phyloP scores from a whole-genome alignment of 495 filamentous ascomycete species.

The Penicillium coprophilum region DNA sequence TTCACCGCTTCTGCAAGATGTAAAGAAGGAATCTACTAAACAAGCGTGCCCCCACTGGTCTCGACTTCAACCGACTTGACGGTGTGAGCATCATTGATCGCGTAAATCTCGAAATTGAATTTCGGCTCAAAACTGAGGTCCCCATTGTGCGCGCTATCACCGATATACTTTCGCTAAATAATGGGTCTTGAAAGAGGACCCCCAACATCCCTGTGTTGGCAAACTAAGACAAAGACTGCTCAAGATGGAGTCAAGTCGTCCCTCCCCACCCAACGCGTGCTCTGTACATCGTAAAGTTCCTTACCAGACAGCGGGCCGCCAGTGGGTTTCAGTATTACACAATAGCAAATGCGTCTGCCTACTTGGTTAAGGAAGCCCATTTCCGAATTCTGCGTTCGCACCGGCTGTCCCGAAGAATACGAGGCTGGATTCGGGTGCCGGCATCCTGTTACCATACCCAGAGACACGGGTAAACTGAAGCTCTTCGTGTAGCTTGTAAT shows the following conservation, averaged over 20 bases:
- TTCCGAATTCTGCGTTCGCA: slow-evolving; percentile 6
- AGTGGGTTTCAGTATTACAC: slow-evolving; percentile 9
- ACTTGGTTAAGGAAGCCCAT: slow-evolving; percentile 7
- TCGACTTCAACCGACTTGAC: slow-evolving; percentile 7
- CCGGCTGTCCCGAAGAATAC: slow-evolving; percentile 14
- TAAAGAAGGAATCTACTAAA: slow-evolving; percentile 4
- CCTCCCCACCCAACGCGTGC: slow-evolving; percentile 17
- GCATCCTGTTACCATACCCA: slow-evolving; percentile 1
- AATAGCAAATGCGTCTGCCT: slow-evolving; percentile 16
- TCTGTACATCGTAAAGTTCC: slow-evolving; percentile 7
- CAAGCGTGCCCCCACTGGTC: slow-evolving; percentile 6
- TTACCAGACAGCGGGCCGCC: slow-evolving; percentile 6
- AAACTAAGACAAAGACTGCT: slow-evolving; percentile 15
- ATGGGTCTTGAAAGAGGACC: slow-evolving; percentile 19
- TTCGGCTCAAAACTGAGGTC: background rate
- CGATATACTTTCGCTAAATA: slow-evolving; percentile 31
- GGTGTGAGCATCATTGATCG: slow-evolving; percentile 3
- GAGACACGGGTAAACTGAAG: slow-evolving; percentile 7
- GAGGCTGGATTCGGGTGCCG: slow-evolving; percentile 15
- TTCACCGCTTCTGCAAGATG: slow-evolving; percentile 22
- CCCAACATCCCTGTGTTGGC: slow-evolving; percentile 17
- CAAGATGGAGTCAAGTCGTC: background rate
- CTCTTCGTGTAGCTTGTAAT: slow-evolving; percentile 4
- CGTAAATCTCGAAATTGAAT: slow-evolving; percentile 2
- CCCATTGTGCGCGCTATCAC: slow-evolving; percentile 31